Percentiles rank a stretch among this genome's conserved stretches.
Evolutionary conservation across 139 green algal genomes (phyloP).

Genomic region (Closterium sp.): DNA sequence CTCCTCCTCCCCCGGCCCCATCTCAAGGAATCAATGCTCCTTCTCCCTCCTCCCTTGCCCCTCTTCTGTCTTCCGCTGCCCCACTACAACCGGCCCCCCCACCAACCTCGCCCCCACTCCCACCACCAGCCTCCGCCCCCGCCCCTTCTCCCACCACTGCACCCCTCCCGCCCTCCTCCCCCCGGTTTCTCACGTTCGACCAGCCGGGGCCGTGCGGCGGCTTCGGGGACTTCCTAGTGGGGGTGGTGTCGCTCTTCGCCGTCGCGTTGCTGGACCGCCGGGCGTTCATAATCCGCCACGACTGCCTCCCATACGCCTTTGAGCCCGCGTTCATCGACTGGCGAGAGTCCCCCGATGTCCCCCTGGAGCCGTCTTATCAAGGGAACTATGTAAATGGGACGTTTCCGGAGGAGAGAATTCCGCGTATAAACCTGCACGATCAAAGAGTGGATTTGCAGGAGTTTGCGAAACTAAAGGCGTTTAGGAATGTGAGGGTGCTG

Average conservation of each 20-base stretch:
- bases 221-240: neutral
- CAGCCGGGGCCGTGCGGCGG: neutral
- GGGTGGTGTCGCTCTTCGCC: neutral
- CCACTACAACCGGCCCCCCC: too few relatives aligned
- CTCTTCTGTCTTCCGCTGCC: too few relatives aligned
- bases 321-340: neutral
- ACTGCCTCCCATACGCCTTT: neutral
- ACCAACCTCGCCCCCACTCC: neutral
- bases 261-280: neutral
- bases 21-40: too few relatives aligned
- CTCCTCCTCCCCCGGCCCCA: too few relatives aligned
- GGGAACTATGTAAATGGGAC: neutral
- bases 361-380: neutral
- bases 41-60: too few relatives aligned
- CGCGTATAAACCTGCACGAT: neutral
- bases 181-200: neutral
- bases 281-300: neutral
- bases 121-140: neutral
- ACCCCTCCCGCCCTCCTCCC: neutral
- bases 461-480: neutral
- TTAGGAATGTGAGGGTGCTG: neutral
- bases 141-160: neutral
- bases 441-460: neutral
- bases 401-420: neutral
- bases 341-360: neutral